Base-by-base conservation (phyloP, 306 rosid species). In the Abrus precatorius region DNA sequence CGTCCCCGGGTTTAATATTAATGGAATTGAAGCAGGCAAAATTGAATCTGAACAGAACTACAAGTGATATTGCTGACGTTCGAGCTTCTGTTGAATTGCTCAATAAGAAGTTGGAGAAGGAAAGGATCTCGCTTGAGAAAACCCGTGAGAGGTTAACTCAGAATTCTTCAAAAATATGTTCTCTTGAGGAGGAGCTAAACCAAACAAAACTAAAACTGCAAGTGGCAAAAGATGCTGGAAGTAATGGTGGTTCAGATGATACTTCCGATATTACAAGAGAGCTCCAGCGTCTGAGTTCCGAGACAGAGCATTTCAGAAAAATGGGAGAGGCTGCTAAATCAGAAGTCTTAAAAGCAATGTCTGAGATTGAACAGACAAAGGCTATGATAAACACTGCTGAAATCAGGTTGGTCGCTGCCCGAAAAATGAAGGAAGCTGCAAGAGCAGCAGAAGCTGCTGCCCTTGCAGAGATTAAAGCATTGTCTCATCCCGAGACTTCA, bases 361-460 rank as follows among this genome's bases (percentile, higher is more conserved):
- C 89, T 6, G 94, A 92, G 92, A 95, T 95, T 85, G 92, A 95
- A 79, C 87, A 84, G 82, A 95, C 95, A 1, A 92, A 89, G 73
- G 47, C 85, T 36, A 90, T 81, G 92, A 87, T 93, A 68, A 90
- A 64, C 86, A 95, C 97, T 2, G 91, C 98, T 8, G 97, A 93
- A 78, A 81, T 89, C 76, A 84, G 95, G 84, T 71, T 95, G 80
- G 84, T 92, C 85, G 99, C 99, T 9, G 98, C 98, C 1, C 83
- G 92, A 38, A 95, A 93, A 84, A 92, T 95, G 93, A 95, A 93
- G 89, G 97, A 91, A 74, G 99, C 99, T 48, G 93, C 99, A 28
- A 85, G 92, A 76, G 99, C 98, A 1, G 97, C 94, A 4, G 98
- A 95, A 84, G 91, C 93, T 11, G 84, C 87, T 49, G 92, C 97